Conservation (phyloP, 148 eudicot genomes). For the Vaccinium vitisidaea region DNA sequence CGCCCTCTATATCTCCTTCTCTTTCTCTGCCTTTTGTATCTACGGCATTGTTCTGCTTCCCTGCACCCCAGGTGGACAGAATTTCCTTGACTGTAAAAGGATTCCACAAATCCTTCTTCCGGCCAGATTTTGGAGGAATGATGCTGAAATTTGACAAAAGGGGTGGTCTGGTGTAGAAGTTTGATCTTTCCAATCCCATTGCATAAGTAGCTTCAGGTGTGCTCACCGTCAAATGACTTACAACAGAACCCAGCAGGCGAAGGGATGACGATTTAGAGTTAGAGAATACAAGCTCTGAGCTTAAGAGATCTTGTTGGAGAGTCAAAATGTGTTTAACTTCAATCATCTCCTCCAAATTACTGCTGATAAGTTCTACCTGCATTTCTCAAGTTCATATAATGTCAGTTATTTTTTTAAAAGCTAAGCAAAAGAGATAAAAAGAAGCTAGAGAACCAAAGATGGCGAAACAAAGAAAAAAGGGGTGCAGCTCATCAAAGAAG, state of each 20-base stretch:
- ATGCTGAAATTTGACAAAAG: conserved; percentile 49
- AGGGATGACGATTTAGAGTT: conserved; percentile 42
- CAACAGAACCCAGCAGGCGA: conserved; percentile 45
- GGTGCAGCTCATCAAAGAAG: not conserved
- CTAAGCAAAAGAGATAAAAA: not conserved
- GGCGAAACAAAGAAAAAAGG: not conserved
- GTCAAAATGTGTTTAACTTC: conserved; percentile 56
- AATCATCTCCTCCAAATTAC: conserved; percentile 35
- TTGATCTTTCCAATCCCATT: conserved; percentile 69
- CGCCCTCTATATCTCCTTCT: conserved; percentile 44
- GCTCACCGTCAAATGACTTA: conserved; percentile 74
- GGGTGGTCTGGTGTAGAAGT: conserved; percentile 53
- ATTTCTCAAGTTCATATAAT: conserved; percentile 13
- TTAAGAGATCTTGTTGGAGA: conserved; percentile 45
- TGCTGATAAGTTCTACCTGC: conserved; percentile 70
- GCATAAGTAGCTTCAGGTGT: conserved; percentile 92
- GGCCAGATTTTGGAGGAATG: conserved; percentile 41
- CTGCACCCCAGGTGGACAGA: conserved; percentile 26
- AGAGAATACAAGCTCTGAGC: conserved; percentile 47
- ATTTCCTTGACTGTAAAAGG: conserved; percentile 27
- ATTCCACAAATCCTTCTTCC: conserved; percentile 27
- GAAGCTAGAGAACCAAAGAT: not conserved
- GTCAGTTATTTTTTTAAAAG: not conserved
- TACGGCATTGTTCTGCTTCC: conserved; percentile 12
- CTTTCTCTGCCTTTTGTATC: conserved; percentile 6